Conservation (phyloP, 2,329 filamentous ascomycete species). For the Tolypocladium nubicola region DNA sequence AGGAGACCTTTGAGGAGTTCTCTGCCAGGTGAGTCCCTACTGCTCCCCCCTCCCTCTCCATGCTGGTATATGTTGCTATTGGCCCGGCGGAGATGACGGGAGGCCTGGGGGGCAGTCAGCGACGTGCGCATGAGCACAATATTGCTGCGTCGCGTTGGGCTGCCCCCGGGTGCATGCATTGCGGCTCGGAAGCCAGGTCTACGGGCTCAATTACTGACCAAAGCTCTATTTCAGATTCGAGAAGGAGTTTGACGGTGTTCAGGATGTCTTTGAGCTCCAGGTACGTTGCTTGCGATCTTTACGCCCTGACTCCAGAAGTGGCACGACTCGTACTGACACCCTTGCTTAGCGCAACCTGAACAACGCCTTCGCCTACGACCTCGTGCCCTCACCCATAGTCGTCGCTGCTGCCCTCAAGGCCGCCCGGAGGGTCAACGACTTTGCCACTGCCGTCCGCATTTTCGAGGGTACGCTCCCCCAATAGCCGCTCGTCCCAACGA, state of each 20-base stretch:
- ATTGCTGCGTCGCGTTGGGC: not conserved
- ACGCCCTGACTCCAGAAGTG: not conserved
- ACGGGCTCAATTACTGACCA: not conserved
- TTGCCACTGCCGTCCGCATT: conserved; percentile 92
- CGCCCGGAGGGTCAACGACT: conserved; percentile 94
- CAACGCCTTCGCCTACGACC: conserved; percentile 99
- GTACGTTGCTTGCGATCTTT: conserved; percentile 40
- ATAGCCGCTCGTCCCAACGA: not conserved
- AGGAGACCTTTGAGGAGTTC: conserved; percentile 99
- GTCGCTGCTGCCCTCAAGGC: conserved; percentile 86
- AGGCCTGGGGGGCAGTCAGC: not conserved
- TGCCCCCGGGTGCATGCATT: not conserved
- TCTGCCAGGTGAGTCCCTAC: conserved; percentile 68
- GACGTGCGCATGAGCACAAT: not conserved
- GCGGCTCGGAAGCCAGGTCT: not conserved
- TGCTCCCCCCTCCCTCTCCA: not conserved
- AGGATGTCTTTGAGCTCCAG: conserved; percentile 99
- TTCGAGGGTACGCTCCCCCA: conserved; percentile 73
- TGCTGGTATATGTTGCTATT: not conserved
- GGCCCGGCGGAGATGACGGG: conserved; percentile 2
- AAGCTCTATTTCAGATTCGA: conserved; percentile 67
- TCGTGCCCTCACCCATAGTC: conserved; percentile 89
- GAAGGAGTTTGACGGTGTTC: conserved; percentile 95
- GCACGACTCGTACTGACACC: conserved; percentile 6
- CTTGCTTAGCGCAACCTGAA: conserved; percentile 71